Base-by-base conservation (phyloP, 306 rosid genomes). In the Coriaria nepalensis region DNA sequence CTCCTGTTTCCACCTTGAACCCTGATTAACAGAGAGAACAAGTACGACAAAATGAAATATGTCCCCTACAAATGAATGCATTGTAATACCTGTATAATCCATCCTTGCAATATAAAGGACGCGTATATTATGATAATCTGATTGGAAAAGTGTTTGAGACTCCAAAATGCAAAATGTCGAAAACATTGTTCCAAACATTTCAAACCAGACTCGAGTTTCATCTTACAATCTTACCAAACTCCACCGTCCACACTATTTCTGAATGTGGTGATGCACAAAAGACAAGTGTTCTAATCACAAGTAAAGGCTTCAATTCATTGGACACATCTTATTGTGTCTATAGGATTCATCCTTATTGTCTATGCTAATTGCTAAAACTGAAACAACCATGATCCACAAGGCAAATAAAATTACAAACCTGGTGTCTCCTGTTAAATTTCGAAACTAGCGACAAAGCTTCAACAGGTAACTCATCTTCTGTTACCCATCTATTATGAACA, bases 401-500 rank as follows among this genome's bases (percentile, higher is more conserved):
- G 40, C 42, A 32, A 56, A 41, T 45, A 66, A 54, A 40, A 20
- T 20, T 58, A 33, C 7, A 37, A 37, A 82, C 93, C 93, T 82
- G 83, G 47, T 47, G 60, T 45, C 40, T 65, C 64, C 45, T 41
- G 61, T 54, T 59, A 64, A 70, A 75, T 52, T 69, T 68, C 47
- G 14, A 55, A 73, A 75, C 65, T 58, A 73, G 70, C 34, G 55
- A 67, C 34, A 83, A 72, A 59, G 76, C 75, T 64, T 78, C 86
- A 42, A 53, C 71, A 62, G 67, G 74, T 58, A 78, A 60, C 40
- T 73, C 72, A 65, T 37, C 51, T 68, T 72, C 78, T 8, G 73
- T 52, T 34, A 82, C 46, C 86, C 93, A 78, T 14, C 13, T 52
- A 57, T 70, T 75, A 64, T 78, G 87, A 70, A 76, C 63, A 65